These are phyloP conservation scores for Aspergillus sp. DNA, from an alignment of 2,329 filamentous ascomycete species.

Conservation along the genomic window DNA sequence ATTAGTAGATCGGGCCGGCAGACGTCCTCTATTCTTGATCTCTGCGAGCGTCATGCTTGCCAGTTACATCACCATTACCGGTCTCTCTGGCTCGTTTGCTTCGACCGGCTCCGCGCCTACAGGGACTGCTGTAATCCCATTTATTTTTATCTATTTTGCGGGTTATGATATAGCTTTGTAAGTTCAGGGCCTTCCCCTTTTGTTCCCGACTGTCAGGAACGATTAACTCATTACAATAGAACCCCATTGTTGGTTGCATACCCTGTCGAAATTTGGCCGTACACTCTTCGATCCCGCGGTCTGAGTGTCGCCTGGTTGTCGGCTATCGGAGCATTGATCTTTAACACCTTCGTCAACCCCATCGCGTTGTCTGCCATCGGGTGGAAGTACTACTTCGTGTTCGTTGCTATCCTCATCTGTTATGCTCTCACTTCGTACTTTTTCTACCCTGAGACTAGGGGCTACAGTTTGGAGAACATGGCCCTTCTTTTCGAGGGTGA, in stretches of 20 bases:
- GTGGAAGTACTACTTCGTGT: conserved; percentile 27
- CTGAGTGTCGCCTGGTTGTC: conserved; percentile 22
- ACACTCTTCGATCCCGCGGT: conserved; percentile 24
- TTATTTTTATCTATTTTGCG: conserved; percentile 30
- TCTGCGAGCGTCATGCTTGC: conserved; percentile 22
- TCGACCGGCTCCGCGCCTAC: conserved; percentile 9
- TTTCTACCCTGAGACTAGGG: conserved; percentile 17
- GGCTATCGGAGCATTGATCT: conserved; percentile 16
- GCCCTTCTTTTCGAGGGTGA: conserved; percentile 13
- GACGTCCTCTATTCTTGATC: conserved; percentile 21
- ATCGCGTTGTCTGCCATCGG: conserved; percentile 22
- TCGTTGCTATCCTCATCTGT: conserved; percentile 13
- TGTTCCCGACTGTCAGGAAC: not conserved
- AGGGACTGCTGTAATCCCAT: conserved; percentile 28
- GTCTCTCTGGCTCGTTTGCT: conserved; percentile 24
- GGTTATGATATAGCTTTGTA: conserved; percentile 27
- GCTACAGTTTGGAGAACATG: conserved; percentile 16
- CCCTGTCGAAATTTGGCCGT: conserved; percentile 27
- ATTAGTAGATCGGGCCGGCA: conserved; percentile 20
- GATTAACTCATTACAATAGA: conserved; percentile 3
- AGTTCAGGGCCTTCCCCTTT: not conserved
- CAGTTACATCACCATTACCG: conserved; percentile 22
- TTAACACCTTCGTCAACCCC: conserved; percentile 25
- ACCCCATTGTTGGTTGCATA: conserved; percentile 24
- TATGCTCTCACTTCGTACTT: conserved; percentile 9